Base-by-base conservation (phyloP, 2,329 filamentous ascomycete species). In the Xylaria sp. region DNA sequence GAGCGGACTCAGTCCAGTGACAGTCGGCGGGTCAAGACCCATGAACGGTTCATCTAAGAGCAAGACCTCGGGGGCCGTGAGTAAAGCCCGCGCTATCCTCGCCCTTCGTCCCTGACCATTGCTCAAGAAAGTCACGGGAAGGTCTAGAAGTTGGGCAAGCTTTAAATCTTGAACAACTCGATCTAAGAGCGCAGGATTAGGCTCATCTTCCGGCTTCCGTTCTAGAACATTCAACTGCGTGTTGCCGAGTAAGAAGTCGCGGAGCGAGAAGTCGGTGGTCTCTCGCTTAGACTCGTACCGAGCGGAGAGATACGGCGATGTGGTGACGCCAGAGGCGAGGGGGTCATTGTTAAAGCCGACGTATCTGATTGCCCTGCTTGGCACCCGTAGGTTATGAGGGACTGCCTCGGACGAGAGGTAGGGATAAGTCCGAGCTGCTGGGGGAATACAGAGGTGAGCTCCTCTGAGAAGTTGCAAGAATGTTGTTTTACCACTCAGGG, bases 31-130 rank as follows among this genome's bases (percentile, higher is more conserved):
- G 76, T 98, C 95, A 15, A 99, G 82, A 0, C 95, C 94, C 91
- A 97, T 96, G 73, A 97, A 97, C 1, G 95, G 94, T 71, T 97
- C 94, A 77, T 99, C 95, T 2, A 97, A 82, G 55, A 98, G 82
- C 64, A 99, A 74, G 11, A 97, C 84, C 75, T 96, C 91, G 0
- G 95, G 95, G 55, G 84, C 84, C 6, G 83, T 87, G 61, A 98
- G 82, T 53, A 99, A 78, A 0, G 94, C 93, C 70, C 92, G 91
- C 1, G 93, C 95, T 69, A 99, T 97, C 65, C 92, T 87, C 7
- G 94, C 91, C 57, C 95, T 83, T 66, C 94, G 83, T 6, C 91
- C 94, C 77, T 99, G 95, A 0, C 95, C 95, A 76, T 98, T 97
- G 74, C 93, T 97, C 57, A 99, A 78, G 74, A 95, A 96, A 23